These are phyloP conservation scores for Pachyrhizus erosus DNA, from an alignment of 306 rosid genomes.

Conservation along the genomic window DNA sequence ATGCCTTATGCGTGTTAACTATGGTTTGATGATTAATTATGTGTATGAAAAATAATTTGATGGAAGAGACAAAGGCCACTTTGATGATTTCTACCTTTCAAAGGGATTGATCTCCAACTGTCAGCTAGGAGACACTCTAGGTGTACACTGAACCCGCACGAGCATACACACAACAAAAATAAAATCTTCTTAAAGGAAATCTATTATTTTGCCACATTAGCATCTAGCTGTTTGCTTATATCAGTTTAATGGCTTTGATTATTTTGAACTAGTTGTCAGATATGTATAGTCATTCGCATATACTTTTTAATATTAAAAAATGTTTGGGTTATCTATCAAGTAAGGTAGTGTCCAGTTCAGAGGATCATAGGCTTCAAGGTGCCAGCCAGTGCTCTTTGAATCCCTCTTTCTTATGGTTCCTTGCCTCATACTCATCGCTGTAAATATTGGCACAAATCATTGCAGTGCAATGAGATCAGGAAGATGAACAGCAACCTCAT, in stretches of 20 bases:
- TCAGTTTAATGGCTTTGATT: constrained; percentile 17
- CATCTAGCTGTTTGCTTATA: constrained; percentile 23
- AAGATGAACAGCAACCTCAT: constrained; percentile 70
- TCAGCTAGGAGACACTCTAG: background rate
- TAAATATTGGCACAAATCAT: constrained; percentile 23
- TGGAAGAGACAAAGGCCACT: background rate
- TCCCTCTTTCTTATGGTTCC: background rate
- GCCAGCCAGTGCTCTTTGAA: background rate
- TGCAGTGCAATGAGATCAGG: constrained; percentile 85
- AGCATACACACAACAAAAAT: background rate
- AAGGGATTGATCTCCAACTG: background rate
- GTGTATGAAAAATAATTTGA: background rate
- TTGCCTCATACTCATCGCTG: background rate
- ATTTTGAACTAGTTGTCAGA: background rate
- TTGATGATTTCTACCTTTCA: background rate
- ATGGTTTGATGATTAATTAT: background rate
- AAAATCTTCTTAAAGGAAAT: background rate
- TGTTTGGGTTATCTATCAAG: constrained; percentile 4
- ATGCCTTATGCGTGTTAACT: background rate
- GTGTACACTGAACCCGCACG: too few relatives aligned
- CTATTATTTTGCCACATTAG: constrained; percentile 16
- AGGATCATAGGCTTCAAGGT: constrained; percentile 25
- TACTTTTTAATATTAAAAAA: background rate
- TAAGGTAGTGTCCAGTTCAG: background rate
- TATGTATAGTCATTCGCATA: background rate